These are phyloP conservation scores for Backusella westeae DNA, from an alignment of 192 early-diverging fungal genomes.

Conservation along the genomic window DNA sequence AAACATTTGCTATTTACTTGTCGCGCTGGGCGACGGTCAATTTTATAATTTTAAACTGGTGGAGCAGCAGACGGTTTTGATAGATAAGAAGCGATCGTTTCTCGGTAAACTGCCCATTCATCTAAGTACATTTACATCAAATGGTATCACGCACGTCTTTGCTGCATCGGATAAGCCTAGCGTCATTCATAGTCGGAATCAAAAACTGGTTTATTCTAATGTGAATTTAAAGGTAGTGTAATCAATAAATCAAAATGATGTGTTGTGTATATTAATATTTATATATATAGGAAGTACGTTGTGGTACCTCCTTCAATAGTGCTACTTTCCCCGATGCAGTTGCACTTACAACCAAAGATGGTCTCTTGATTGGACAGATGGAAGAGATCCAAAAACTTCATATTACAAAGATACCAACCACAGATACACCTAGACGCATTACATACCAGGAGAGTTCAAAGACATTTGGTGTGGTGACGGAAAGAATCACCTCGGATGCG, in stretches of 20 bases:
- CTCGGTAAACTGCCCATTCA: slow-evolving; percentile 79
- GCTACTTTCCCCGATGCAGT: slow-evolving; percentile 52
- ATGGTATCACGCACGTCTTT: slow-evolving; percentile 68
- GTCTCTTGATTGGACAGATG: slow-evolving; percentile 73
- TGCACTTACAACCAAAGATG: slow-evolving; percentile 63
- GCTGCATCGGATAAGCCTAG: slow-evolving; percentile 85
- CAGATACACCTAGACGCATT: slow-evolving; percentile 72
- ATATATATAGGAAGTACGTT: slow-evolving; percentile 51
- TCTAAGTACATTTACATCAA: slow-evolving; percentile 56
- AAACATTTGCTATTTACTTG: slow-evolving; percentile 70
- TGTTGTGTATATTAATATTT: neutral
- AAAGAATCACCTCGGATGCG: slow-evolving; percentile 25
- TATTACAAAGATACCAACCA: slow-evolving; percentile 69
- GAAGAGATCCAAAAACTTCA: slow-evolving; percentile 91
- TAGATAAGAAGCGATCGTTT: slow-evolving; percentile 59
- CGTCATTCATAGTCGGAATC: slow-evolving; percentile 68
- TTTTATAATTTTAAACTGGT: slow-evolving; percentile 72
- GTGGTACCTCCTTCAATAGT: slow-evolving; percentile 64
- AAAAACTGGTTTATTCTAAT: slow-evolving; percentile 83
- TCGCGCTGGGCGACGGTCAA: slow-evolving; percentile 84
- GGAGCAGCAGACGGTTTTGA: slow-evolving; percentile 27
- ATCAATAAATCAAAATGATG: too few relatives aligned
- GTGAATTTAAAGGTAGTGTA: slow-evolving; percentile 75
- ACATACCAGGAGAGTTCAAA: slow-evolving; percentile 52
- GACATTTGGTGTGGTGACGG: slow-evolving; percentile 71